phyloP scores from a whole-genome alignment of 2,329 filamentous ascomycete species.

The Fusarium circinatum region DNA sequence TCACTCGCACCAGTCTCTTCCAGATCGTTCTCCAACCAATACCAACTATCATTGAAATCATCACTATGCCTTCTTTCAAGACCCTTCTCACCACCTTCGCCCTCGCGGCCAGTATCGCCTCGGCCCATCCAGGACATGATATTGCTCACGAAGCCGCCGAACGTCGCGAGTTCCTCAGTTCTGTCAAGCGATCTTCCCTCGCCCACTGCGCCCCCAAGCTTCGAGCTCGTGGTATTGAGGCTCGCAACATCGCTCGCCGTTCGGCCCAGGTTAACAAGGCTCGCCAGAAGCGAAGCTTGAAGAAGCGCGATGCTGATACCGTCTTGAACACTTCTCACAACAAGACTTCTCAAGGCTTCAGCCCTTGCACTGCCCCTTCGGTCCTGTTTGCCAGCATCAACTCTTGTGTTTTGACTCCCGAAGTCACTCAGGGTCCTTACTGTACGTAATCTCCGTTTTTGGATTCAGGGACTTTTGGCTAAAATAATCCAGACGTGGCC shows the following conservation, averaged over 20 bases:
- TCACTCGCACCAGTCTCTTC: neutral
- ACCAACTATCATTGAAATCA: too few species aligned
- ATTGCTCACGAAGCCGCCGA: constrained; percentile 59
- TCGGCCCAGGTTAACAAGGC: constrained; percentile 53
- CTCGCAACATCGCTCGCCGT: constrained; percentile 57
- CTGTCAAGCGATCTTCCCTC: constrained; percentile 53
- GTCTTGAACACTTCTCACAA: constrained; percentile 51
- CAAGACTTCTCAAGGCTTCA: constrained; percentile 49
- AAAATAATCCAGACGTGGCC: constrained; percentile 38
- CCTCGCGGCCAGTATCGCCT: constrained; percentile 23
- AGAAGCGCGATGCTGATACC: constrained; percentile 48
- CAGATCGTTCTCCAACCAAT: neutral
- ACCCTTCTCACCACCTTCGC: constrained; percentile 26
- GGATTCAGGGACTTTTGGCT: neutral
- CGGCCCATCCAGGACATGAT: constrained; percentile 62
- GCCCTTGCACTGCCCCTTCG: constrained; percentile 43
- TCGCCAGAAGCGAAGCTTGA: constrained; percentile 50
- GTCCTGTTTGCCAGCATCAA: constrained; percentile 53
- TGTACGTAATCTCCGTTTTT: constrained; percentile 34
- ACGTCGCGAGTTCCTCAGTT: constrained; percentile 56
- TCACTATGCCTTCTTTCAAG: constrained; percentile 21
- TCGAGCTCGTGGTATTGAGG: constrained; percentile 57
- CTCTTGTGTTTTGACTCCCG: constrained; percentile 60
- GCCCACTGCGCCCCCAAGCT: constrained; percentile 59
- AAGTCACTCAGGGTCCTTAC: constrained; percentile 62